Evolutionary conservation across 2,329 filamentous ascomycete genomes (phyloP).

Genomic region (Lachnellula hyalina): DNA sequence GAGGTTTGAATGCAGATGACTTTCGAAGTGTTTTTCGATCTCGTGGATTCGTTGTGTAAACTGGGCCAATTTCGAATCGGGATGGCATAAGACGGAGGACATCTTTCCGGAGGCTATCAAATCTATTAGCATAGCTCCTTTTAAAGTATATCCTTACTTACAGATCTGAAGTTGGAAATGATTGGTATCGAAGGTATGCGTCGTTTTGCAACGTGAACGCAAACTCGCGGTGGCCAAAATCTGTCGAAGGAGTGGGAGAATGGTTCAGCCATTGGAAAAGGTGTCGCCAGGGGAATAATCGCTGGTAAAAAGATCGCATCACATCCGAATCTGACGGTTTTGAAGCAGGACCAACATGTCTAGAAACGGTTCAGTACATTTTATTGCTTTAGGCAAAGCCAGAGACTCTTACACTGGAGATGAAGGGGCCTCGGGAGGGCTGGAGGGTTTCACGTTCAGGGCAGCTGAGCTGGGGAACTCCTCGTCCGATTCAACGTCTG

Average conservation of each 20-base stretch:
- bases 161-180: slow-evolving; percentile 62
- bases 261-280: slow-evolving; percentile 99
- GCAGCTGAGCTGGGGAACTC: slow-evolving; percentile 49
- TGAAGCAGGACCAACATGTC: slow-evolving; percentile 33
- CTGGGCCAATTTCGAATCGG: slow-evolving; percentile 97
- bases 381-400: neutral
- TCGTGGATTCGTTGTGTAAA: slow-evolving; percentile 89
- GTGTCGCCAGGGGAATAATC: slow-evolving; percentile 88
- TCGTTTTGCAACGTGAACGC: slow-evolving; percentile 93
- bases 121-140: slow-evolving; percentile 16
- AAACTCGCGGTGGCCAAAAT: slow-evolving; percentile 93
- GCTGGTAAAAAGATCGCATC: slow-evolving; percentile 91
- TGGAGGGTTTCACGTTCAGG: slow-evolving; percentile 37
- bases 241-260: slow-evolving; percentile 74
- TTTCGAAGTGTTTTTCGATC: slow-evolving; percentile 86
- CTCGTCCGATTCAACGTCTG: slow-evolving; percentile 54
- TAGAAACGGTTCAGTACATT: slow-evolving; percentile 17
- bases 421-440: slow-evolving; percentile 38
- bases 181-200: slow-evolving; percentile 88
- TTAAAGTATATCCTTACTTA: slow-evolving; percentile 30
- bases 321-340: slow-evolving; percentile 70
- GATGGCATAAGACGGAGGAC: slow-evolving; percentile 82
- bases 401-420: slow-evolving; percentile 38
- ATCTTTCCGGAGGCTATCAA: slow-evolving; percentile 73
- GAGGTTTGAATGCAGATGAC: slow-evolving; percentile 73